Conservation (phyloP, 2,329 filamentous ascomycete species). For the Stagonosporopsis cucurbitacearum region DNA sequence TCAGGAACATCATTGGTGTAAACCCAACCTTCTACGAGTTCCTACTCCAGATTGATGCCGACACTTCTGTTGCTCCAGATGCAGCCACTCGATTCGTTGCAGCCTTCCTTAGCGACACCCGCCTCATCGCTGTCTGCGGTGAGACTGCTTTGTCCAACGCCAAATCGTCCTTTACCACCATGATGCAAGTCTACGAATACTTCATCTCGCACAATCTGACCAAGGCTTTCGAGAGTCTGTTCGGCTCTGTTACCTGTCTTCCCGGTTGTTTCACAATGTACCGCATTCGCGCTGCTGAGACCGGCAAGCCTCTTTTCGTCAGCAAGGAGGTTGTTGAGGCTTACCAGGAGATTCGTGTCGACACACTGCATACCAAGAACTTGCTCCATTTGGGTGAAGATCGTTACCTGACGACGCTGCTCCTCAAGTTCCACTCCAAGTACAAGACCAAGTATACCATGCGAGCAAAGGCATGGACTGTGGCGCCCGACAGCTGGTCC, state of each 20-base stretch:
- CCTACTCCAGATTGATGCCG: constrained; percentile 94
- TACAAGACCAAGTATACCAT: constrained; percentile 99
- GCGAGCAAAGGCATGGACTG: constrained; percentile 92
- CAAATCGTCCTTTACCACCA: constrained; percentile 91
- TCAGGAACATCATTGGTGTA: constrained; percentile 97
- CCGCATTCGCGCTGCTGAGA: constrained; percentile 90
- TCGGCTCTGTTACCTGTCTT: constrained; percentile 95
- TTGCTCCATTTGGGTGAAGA: constrained; percentile 95
- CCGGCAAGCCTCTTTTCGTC: constrained; percentile 94
- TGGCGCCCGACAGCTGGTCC: constrained; percentile 90
- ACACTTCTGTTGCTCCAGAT: constrained; percentile 90
- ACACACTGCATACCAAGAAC: constrained; percentile 99
- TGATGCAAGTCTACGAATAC: constrained; percentile 99
- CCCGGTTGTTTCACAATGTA: constrained; percentile 99
- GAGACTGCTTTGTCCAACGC: constrained; percentile 93
- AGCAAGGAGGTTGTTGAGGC: constrained; percentile 87
- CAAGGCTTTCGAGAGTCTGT: constrained; percentile 96
- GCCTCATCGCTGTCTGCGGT: constrained; percentile 91
- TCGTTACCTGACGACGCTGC: constrained; percentile 92
- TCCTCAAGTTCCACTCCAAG: constrained; percentile 88
- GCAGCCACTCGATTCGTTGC: constrained; percentile 91
- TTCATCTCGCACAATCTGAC: constrained; percentile 97
- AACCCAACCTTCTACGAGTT: constrained; percentile 99
- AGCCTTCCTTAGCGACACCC: constrained; percentile 87
- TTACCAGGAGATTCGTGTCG: constrained; percentile 92